Evolutionary conservation across 371 early-diverging fungal genomes (phyloP), one percentile per base, ranked within the genome.

Genomic region (Dentiscutata heterogama): DNA sequence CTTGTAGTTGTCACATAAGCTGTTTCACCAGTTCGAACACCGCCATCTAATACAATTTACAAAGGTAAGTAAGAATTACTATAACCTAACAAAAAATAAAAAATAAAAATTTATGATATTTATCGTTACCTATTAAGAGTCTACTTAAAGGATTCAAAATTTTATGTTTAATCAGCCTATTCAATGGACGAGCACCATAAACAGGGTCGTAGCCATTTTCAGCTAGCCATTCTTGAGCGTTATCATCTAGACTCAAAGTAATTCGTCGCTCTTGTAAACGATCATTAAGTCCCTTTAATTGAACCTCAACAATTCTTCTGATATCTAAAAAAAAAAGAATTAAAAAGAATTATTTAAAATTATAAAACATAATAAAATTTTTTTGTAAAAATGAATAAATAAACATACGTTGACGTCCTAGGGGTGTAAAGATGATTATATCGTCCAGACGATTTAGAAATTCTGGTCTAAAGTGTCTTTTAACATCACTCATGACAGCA

Each of bases 361-460:
- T 18, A 58, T 56, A 10, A 20, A n/a, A 58, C 14, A n/a, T n/a
- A 58, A 20, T 20, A 58, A n/a, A 56, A 56, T 10, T 4, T 58
- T 22, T 10, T n/a, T 16, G 13, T 58, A 58, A 58, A 58, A 7
- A 18, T 58, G 22, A 18, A 20, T n/a, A 58, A 20, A 18, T 7
- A 42, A 4, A 81, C 61, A 31, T 73, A 77, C 82, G 84, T 85
- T 88, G 90, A 71, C 94, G 88, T 61, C 92, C 89, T 8, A 96
- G 80, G 0, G 94, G 94, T 5, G 94, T 83, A 10, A 95, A 86
- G 2, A 86, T 72, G 81, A 92, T 90, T 84, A 92, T 88, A 76
- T 96, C 96, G 84, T 97, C 97, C 63, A 98, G 90, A 80, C 97
- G 93, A 87, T 98, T 98, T 80, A 96, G 85, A 84, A 98, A 95